These are phyloP conservation scores for Naganishia friedmannii DNA, from an alignment of 768 basidiomycete species.

Conservation along the genomic window DNA sequence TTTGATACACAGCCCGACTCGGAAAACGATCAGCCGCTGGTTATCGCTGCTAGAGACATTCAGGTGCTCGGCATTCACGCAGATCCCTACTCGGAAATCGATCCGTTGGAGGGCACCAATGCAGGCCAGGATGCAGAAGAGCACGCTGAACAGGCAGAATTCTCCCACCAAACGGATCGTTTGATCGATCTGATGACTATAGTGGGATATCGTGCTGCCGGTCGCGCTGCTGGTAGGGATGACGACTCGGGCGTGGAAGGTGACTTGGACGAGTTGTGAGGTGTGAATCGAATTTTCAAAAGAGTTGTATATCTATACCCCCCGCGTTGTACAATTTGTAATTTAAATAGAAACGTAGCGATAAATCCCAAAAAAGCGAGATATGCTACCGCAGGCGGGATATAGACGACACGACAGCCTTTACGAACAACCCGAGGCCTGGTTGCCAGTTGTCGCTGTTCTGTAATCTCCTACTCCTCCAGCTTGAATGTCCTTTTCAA, in stretches of 20 bases:
- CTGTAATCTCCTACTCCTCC: background rate
- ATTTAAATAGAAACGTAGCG: background rate
- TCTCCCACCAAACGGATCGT: conserved; percentile 26
- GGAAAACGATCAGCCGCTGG: background rate
- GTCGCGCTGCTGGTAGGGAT: conserved; percentile 2
- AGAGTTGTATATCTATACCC: conserved; percentile 13
- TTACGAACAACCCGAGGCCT: no score
- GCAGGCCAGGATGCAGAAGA: conserved; percentile 20
- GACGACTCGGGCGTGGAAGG: conserved; percentile 18
- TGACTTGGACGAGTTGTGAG: conserved; percentile 20
- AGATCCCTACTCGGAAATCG: background rate
- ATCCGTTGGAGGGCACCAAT: background rate
- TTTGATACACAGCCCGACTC: conserved; percentile 32
- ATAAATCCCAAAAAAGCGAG: no score
- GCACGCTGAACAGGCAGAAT: conserved; percentile 29
- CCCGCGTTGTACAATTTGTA: background rate
- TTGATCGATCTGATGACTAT: conserved; percentile 26
- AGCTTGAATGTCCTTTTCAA: conserved; percentile 28
- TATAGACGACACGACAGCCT: no score
- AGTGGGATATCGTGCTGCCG: conserved; percentile 13
- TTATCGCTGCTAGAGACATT: background rate
- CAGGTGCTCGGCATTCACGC: background rate
- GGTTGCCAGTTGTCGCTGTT: no score
- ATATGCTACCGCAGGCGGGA: no score
- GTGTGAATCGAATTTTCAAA: background rate